Percentiles rank a stretch among this genome's conserved stretches.
phyloP scores from a whole-genome alignment of 1,284 basidiomycete species.

The Trametes sp. region DNA sequence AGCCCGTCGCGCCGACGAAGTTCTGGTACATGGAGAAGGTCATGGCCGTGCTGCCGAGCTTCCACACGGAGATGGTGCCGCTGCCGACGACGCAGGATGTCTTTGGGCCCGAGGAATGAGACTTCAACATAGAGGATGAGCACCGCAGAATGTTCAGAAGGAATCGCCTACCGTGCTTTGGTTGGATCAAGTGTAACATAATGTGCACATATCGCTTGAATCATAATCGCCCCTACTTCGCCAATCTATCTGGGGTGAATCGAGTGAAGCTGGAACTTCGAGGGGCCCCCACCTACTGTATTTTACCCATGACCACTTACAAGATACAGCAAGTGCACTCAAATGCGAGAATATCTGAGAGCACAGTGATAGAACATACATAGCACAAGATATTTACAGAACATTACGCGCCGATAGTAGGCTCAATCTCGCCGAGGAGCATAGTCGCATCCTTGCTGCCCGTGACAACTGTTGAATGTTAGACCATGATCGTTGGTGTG shows the following conservation, averaged over 20 bases:
- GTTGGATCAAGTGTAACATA: background rate
- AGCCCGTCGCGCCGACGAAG: constrained; percentile 35
- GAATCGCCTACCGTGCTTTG: background rate
- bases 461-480: constrained; percentile 67
- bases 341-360: background rate
- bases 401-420: constrained; percentile 39
- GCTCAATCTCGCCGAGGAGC: constrained; percentile 89
- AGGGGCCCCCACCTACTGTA: no score
- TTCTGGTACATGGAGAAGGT: constrained; percentile 44
- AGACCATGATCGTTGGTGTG: constrained; percentile 14
- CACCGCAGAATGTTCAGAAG: background rate
- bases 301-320: background rate
- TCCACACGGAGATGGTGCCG: constrained; percentile 39
- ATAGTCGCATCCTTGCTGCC: constrained; percentile 90
- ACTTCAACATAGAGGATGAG: background rate
- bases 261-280: background rate
- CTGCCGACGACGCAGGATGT: constrained; percentile 28
- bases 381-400: constrained; percentile 15
- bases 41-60: constrained; percentile 36
- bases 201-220: background rate
- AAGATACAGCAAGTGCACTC: background rate
- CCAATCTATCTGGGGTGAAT: background rate
- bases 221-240: background rate
- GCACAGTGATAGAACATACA: constrained; percentile 6
- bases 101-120: constrained; percentile 20